Conservation (phyloP, 495 filamentous ascomycete species). For the Podospora anserina region DNA sequence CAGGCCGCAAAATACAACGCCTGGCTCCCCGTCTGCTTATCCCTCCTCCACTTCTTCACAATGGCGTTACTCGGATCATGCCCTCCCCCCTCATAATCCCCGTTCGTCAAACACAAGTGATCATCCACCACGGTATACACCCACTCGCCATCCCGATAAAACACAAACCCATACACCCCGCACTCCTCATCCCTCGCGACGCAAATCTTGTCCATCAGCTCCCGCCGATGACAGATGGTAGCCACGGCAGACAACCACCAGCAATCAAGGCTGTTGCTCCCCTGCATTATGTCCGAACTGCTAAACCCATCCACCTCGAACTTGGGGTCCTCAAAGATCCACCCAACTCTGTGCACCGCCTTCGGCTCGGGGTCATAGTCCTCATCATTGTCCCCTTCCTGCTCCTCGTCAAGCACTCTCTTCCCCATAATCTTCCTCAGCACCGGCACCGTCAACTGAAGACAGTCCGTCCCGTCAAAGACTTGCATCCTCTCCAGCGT, state of each 20-base stretch:
- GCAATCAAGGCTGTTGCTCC: slow-evolving; percentile 72
- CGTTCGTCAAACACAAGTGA: slow-evolving; percentile 70
- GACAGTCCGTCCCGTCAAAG: background rate
- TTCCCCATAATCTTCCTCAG: slow-evolving; percentile 6
- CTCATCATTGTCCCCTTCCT: background rate
- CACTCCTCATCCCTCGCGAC: slow-evolving; percentile 75
- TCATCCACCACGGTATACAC: slow-evolving; percentile 82
- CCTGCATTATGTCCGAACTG: slow-evolving; percentile 80
- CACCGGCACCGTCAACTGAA: background rate
- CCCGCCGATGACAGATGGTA: slow-evolving; percentile 75
- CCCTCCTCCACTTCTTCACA: slow-evolving; percentile 64
- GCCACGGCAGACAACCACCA: slow-evolving; percentile 87
- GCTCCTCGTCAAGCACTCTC: background rate
- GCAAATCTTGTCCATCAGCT: slow-evolving; percentile 76
- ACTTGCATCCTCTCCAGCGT: background rate
- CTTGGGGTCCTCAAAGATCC: slow-evolving; percentile 27
- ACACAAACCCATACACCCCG: slow-evolving; percentile 93
- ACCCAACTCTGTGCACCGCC: slow-evolving; percentile 60
- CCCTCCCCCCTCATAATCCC: slow-evolving; percentile 65
- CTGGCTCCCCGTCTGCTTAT: slow-evolving; percentile 69
- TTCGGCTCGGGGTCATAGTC: slow-evolving; percentile 56
- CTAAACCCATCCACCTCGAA: slow-evolving; percentile 58
- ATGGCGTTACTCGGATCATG: slow-evolving; percentile 25
- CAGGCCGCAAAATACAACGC: slow-evolving; percentile 87
- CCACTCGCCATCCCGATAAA: slow-evolving; percentile 91